phyloP scores from a whole-genome alignment of 1,284 basidiomycete species.

The Athelia psychrophila region DNA sequence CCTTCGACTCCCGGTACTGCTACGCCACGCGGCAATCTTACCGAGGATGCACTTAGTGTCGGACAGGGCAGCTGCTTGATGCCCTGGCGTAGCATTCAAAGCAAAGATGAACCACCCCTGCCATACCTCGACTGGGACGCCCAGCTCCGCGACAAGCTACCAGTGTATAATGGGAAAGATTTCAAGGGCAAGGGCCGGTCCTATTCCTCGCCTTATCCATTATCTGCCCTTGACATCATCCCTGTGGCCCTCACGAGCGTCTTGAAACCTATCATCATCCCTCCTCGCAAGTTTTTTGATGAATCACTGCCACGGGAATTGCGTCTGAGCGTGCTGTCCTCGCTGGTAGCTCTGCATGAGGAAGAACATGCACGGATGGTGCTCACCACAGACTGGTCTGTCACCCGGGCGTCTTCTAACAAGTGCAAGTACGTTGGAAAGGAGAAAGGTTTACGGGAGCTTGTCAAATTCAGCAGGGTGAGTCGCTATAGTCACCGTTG shows the following conservation, averaged over 20 bases:
- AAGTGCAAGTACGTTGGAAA: slow-evolving; percentile 70
- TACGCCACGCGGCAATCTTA: not conserved
- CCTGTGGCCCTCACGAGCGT: slow-evolving; percentile 43
- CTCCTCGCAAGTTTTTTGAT: slow-evolving; percentile 60
- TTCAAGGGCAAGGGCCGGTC: slow-evolving; percentile 55
- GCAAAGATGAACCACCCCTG: slow-evolving; percentile 18
- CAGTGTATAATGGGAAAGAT: slow-evolving; percentile 7
- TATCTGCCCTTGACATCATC: slow-evolving; percentile 54
- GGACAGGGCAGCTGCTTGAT: slow-evolving; percentile 35
- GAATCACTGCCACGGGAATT: slow-evolving; percentile 73
- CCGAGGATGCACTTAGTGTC: slow-evolving; percentile 10
- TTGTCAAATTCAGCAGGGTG: slow-evolving; percentile 80
- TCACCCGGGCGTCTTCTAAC: slow-evolving; percentile 49
- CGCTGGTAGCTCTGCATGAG: slow-evolving; percentile 53
- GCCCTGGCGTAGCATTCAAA: slow-evolving; percentile 40
- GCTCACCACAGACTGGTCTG: slow-evolving; percentile 51
- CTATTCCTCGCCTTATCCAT: slow-evolving; percentile 59
- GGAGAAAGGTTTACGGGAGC: slow-evolving; percentile 69
- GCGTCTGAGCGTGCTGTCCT: slow-evolving; percentile 59
- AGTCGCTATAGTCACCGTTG: slow-evolving; percentile 28
- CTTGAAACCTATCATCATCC: slow-evolving; percentile 45
- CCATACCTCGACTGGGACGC: slow-evolving; percentile 27
- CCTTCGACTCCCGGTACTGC: slow-evolving; percentile 7
- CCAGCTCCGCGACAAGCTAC: slow-evolving; percentile 14
- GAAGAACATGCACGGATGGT: slow-evolving; percentile 44